Base-by-base conservation (phyloP, 164 flowering plant species). In the Berberis vulgaris region DNA sequence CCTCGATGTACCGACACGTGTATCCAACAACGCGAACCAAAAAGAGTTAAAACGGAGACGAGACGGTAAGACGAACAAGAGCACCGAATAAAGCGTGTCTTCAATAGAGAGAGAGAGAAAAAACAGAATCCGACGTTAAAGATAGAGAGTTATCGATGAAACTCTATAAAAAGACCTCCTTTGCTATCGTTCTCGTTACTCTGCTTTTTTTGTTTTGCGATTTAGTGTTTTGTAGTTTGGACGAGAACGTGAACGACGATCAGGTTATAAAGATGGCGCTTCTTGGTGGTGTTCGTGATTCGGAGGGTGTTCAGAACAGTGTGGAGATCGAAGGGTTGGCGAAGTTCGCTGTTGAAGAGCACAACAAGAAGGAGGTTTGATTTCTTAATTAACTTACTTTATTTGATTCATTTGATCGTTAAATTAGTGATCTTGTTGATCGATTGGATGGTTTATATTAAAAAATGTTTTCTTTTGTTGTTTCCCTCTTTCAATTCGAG, bases 281-380 rank as follows among this genome's bases (percentile, higher is more conserved):
- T 52, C 54, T 52, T 9, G 84, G 84, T 43, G 84, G 76, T 9
- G 4, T 76, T 7, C 60, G 56, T 42, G 74, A 73, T 2, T 67
- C 76, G 3, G 45, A 57, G 1, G 71, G 68, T 3, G 40, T 57
- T 45, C 61, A 73, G 68, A 83, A 83, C 82, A 73, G 73, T 64
- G 43, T 47, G 11, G 84, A 81, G 61, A 62, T 75, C 60, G 81
- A 81, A 3, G 59, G 56, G 43, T 81, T 84, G 9, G 85, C 74
- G 58, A 77, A 82, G 26, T 84, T 84, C 54, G 88, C 83, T 39
- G 84, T 84, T 41, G 73, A 84, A 8, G 83, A 84, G 60, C 85
- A 84, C 80, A 84, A 84, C 79, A 84, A 82, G 73, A 82, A 84
- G 57, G 67, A 82, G 84, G 88, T 80, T 2, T 26, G 26, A 26